Conservation (phyloP, 164 flowering plant genomes). For the Stephania japonica region DNA sequence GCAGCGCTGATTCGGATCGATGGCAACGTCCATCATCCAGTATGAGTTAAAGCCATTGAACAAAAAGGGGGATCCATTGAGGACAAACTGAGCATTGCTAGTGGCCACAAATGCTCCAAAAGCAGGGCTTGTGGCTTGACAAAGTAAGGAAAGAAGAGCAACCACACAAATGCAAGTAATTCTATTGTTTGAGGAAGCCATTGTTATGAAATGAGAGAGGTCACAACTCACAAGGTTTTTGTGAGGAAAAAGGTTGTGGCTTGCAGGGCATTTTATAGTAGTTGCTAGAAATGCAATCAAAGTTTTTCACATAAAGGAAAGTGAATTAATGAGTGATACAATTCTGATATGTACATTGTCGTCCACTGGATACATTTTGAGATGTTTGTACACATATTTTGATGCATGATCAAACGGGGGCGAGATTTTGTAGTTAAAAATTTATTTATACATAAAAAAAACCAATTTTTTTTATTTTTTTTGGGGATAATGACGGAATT, state of each 20-base stretch:
- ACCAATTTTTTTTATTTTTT: no score
- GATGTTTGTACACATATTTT: no score
- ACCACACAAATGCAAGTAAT: constrained; percentile 1
- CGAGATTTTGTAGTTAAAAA: no score
- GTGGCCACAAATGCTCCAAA: constrained; percentile 17
- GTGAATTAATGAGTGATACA: no score
- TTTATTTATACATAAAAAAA: no score
- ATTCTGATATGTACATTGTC: no score
- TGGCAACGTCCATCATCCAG: constrained; percentile 33
- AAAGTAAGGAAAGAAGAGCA: not conserved
- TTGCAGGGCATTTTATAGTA: constrained; percentile 1
- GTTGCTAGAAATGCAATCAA: not conserved
- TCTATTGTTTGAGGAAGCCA: not conserved
- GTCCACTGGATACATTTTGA: no score
- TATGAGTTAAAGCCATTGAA: constrained; percentile 32
- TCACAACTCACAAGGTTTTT: not conserved
- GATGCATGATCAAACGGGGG: no score
- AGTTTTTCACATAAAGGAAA: not conserved
- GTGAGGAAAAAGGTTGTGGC: no score
- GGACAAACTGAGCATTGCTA: constrained; percentile 12
- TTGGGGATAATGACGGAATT: not conserved
- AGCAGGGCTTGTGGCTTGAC: constrained; percentile 10
- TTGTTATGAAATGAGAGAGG: not conserved
- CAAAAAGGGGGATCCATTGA: constrained; percentile 24
- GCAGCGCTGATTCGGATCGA: constrained; percentile 24